Evolutionary conservation across 1,139 yeast species (phyloP), one percentile per base, ranked within the genome.

Genomic region (Taiozyma sp.): DNA sequence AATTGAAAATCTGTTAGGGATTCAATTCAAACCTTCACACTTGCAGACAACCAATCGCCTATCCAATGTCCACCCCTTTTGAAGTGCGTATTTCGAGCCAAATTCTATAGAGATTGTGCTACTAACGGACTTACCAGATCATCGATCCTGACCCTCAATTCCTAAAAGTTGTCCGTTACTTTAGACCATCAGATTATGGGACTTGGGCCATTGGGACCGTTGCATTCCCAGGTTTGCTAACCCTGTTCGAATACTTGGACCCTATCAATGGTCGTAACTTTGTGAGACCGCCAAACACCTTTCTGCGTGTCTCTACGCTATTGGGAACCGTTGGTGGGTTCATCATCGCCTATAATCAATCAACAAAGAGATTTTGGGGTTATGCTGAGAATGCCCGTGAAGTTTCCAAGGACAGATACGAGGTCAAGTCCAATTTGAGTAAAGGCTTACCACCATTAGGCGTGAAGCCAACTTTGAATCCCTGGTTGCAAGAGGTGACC

Each of bases 81-180:
- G 61, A 58, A 38, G 54, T 52, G 29, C 24, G 55, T 48, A 28
- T 38, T 32, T 14, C 9, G 7, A 13, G 9, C 7, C 9, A 14
- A 19, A n/a, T n/a, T n/a, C 36, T n/a, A 2, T n/a, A 13, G 7
- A 12, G n/a, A 12, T 12, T 30, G 8, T 24, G 34, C 9, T 30
- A 30, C 16, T n/a, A 24, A 49, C 52, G 45, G 40, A 51, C 49
- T 16, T 29, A 8, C 22, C 8, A 56, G 58, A 46, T 65, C 16
- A 89, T 89, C 64, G 96, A 89, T 66, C 78, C 80, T 51, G 96
- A 89, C 67, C 96, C 96, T 43, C 83, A 84, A 59, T 86, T 88
- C 70, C 64, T 69, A 51, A 76, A 89, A 58, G 96, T 89, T 36
- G 81, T 89, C 28, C 73, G 83, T 46, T 89, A 84, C 71, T 81